These are phyloP conservation scores for Camellia sinensis DNA, from an alignment of 148 eudicot genomes.

Conservation along the genomic window DNA sequence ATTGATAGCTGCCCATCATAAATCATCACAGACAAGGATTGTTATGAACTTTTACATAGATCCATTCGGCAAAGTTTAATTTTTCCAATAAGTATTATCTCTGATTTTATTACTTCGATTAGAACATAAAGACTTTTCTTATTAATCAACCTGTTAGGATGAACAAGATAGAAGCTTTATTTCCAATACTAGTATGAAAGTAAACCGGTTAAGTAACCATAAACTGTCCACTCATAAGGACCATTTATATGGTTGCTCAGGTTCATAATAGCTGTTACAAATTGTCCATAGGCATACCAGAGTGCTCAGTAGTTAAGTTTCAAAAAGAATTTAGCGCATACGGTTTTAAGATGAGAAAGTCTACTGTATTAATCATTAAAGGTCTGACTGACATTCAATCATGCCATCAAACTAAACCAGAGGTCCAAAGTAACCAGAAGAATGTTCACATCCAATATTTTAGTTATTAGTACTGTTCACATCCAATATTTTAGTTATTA, in stretches of 20 bases:
- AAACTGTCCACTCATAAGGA: neutral
- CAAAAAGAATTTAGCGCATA: too few species aligned
- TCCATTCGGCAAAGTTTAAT: neutral
- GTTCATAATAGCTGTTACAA: neutral
- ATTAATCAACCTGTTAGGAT: neutral
- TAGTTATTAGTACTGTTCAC: too few species aligned
- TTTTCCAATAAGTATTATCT: neutral
- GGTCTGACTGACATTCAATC: too few species aligned
- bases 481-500: too few species aligned
- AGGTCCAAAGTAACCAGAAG: too few species aligned
- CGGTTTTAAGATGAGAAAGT: neutral
- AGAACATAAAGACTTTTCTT: neutral
- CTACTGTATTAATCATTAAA: neutral
- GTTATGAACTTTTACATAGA: neutral
- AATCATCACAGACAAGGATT: neutral
- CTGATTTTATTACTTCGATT: neutral
- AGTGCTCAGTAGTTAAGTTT: too few species aligned
- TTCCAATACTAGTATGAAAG: neutral
- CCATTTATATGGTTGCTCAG: neutral
- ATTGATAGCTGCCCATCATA: neutral
- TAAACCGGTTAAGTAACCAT: neutral
- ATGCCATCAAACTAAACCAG: too few species aligned
- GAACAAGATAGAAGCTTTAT: neutral
- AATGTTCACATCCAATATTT: too few species aligned
- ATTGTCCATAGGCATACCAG: neutral